A percentile compares a stretch with the other conserved stretches of the same genome.
phyloP scores from a whole-genome alignment of 163 green algal genomes.

The Scenedesmus sp. region DNA sequence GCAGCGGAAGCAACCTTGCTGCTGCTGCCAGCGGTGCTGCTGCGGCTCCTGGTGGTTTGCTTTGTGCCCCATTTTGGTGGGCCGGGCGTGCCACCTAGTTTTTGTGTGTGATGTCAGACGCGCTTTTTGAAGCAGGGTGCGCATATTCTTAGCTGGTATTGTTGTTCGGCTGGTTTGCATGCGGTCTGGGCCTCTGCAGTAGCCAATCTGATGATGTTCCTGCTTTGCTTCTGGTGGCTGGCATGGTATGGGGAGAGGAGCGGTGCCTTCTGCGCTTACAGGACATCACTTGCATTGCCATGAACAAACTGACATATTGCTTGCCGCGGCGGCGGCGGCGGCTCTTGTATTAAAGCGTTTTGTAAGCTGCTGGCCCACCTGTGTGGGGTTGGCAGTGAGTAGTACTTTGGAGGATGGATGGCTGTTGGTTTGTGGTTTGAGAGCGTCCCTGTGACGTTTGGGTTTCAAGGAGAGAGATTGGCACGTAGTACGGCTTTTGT shows the following conservation, averaged over 20 bases:
- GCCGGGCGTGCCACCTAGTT: neutral
- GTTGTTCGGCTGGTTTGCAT: neutral
- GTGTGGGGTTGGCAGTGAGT: neutral
- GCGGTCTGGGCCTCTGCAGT: neutral
- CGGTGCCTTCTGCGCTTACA: neutral
- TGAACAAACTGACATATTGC: neutral
- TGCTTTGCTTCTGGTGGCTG: neutral
- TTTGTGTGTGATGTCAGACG: neutral
- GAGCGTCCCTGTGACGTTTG: neutral
- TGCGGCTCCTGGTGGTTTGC: neutral
- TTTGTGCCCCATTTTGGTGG: neutral
- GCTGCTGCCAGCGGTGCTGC: neutral
- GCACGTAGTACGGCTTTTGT: neutral
- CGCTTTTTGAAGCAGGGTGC: neutral
- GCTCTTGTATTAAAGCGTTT: neutral
- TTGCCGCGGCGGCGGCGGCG: neutral
- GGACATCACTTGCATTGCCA: neutral
- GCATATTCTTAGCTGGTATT: neutral
- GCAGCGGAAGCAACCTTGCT: neutral
- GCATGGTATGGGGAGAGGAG: neutral
- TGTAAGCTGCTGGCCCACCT: neutral
- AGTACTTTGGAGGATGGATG: neutral
- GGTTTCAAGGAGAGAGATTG: neutral
- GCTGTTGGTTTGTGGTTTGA: neutral
- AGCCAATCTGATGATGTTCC: neutral